Evolutionary conservation across 2,329 filamentous ascomycete species (phyloP).

Genomic region (Fusarium acutatum): DNA sequence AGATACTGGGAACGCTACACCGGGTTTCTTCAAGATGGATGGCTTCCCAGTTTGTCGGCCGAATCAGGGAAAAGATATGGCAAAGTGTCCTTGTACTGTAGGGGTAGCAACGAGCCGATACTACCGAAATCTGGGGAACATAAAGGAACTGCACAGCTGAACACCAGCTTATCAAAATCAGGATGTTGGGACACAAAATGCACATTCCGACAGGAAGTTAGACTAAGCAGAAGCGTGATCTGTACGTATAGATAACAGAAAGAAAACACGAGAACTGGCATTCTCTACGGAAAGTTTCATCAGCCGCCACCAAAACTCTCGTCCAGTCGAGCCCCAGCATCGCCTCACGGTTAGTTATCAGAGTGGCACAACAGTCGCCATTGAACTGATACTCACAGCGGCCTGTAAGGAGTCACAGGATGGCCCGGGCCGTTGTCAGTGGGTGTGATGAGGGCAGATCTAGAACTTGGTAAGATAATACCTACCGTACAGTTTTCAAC

Average conservation of each 20-base stretch:
- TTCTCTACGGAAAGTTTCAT: background rate
- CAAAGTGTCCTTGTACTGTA: background rate
- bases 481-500: background rate
- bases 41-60: background rate
- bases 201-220: background rate
- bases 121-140: slow-evolving; percentile 5
- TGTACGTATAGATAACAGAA: background rate
- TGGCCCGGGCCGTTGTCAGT: slow-evolving; percentile 24
- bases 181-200: background rate
- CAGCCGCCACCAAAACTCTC: background rate
- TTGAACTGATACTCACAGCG: background rate
- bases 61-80: background rate
- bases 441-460: slow-evolving; percentile 20
- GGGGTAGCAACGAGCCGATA: background rate
- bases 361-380: background rate
- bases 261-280: background rate
- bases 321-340: background rate
- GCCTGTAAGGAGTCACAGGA: slow-evolving; percentile 10
- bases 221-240: background rate
- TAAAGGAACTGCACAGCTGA: background rate
- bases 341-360: background rate
- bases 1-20: background rate
- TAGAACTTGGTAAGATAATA: slow-evolving; percentile 26
- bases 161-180: background rate
- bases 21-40: background rate